A percentile compares a stretch with the other conserved stretches of the same genome.
Conservation (phyloP, 257 asterid genomes). For the Eucommia ulmoides region DNA sequence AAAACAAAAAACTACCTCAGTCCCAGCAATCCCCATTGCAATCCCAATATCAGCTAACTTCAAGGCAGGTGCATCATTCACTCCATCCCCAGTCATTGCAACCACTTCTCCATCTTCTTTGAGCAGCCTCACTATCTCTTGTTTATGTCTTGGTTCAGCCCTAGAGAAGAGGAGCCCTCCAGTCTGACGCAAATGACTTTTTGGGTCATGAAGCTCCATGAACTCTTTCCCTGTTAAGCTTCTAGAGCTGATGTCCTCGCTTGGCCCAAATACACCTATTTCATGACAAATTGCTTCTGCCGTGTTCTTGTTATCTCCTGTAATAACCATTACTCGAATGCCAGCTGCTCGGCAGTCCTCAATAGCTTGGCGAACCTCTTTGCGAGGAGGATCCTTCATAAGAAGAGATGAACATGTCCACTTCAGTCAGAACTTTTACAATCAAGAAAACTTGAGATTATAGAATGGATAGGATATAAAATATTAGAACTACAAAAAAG, state of each 20-base stretch:
- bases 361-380: constrained; percentile 89
- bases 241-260: constrained; percentile 55
- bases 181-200: constrained; percentile 42
- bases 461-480: no score
- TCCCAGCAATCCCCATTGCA: constrained; percentile 98
- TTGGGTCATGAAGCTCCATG: constrained; percentile 53
- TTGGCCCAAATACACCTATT: constrained; percentile 79
- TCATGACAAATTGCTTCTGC: constrained; percentile 98
- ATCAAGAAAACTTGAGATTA: no score
- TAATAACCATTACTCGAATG: constrained; percentile 93
- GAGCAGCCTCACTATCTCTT: constrained; percentile 93
- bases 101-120: constrained; percentile 96
- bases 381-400: constrained; percentile 85
- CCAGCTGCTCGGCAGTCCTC: constrained; percentile 97
- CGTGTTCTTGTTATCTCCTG: constrained; percentile 92
- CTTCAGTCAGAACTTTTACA: no score
- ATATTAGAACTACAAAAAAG: constrained; percentile 1
- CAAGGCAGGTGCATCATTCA: constrained; percentile 92
- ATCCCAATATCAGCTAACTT: constrained; percentile 96
- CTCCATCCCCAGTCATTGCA: constrained; percentile 99
- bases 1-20: no score
- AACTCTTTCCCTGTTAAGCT: constrained; percentile 95
- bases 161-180: constrained; percentile 96
- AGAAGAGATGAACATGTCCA: constrained; percentile 3
- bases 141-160: constrained; percentile 99